Evolutionary conservation across 371 early-diverging fungal genomes (phyloP), one percentile per base, ranked within the genome.

Genomic region (Capniomyces stellatus): DNA sequence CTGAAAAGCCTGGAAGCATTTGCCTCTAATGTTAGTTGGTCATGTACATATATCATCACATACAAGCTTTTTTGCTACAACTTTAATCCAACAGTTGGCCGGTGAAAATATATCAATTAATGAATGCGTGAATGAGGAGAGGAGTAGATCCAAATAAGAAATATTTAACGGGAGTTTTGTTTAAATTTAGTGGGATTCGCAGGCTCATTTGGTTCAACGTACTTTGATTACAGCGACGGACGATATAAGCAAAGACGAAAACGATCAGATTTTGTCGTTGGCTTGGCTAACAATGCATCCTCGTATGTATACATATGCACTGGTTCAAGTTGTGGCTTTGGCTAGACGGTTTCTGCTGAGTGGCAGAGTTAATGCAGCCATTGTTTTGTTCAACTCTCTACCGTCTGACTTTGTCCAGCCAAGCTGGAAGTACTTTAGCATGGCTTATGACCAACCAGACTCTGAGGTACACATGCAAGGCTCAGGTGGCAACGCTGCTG

Each of bases 221-320:
- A n/a, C n/a, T n/a, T n/a, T n/a, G n/a, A n/a, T n/a, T n/a, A n/a
- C n/a, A n/a, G n/a, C n/a, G n/a, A n/a, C n/a, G n/a, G 65, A 61
- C 13, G 54, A 51, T 1, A 29, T 71, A 8, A 54, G 60, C 2
- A 50, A 52, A 3, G 27, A 25, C 1, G 72, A 71, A 40, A 57
- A 30, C 4, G 55, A 43, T 3, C 64, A 63, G 39, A 58, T 76
- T 21, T 58, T 61, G 2, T 67, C 72, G 2, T 56, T 76, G 12
- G 72, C 70, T 52, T 72, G 73, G 71, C 57, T 73, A 4, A 56
- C 64, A 1, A 62, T 58, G 49, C 58, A 64, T 29, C 54, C 58
- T 12, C 54, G 43, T 27, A 61, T 70, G 23, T 55, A 64, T 46
- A 57, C 54, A 27, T 57, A 67, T 21, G 65, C 67, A 0, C 60